Conservation (phyloP, 257 asterid genomes). For the Solanum sejunctum region DNA sequence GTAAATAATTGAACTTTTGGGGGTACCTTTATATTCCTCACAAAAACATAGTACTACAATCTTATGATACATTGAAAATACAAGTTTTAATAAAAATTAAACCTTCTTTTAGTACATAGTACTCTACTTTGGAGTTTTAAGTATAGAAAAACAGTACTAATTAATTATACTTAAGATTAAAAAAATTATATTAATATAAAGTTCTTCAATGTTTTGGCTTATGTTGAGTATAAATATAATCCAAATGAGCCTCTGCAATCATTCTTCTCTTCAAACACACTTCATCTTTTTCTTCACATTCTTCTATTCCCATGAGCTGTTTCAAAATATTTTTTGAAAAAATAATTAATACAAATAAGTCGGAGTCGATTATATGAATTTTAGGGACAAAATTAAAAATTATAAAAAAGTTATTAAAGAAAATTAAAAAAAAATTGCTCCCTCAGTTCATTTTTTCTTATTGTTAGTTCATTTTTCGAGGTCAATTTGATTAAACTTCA, state of each 20-base stretch:
- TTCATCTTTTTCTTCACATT: slow-evolving; percentile 5
- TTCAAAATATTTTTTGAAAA: not conserved
- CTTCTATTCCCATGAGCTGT: slow-evolving; percentile 4
- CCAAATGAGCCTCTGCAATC: slow-evolving; percentile 12
- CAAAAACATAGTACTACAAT: not conserved
- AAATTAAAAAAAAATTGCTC: not conserved
- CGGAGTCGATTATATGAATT: not conserved
- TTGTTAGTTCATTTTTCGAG: too few relatives aligned
- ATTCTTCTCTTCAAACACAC: slow-evolving; percentile 1
- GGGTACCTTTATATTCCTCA: not conserved
- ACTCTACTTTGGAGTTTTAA: not conserved
- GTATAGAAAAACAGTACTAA: not conserved
- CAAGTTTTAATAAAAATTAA: not conserved
- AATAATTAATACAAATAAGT: not conserved
- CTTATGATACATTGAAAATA: not conserved
- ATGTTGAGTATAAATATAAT: slow-evolving; percentile 8
- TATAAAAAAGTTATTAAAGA: not conserved
- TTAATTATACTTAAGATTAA: not conserved
- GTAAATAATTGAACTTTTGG: not conserved
- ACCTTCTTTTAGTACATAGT: not conserved
- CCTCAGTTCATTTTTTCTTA: too few relatives aligned
- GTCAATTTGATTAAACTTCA: too few relatives aligned
- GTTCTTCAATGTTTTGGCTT: not conserved
- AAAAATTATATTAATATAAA: not conserved
- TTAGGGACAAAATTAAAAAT: not conserved